phyloP scores from a whole-genome alignment of 164 flowering plant species.

The Hamamelis virginiana region DNA sequence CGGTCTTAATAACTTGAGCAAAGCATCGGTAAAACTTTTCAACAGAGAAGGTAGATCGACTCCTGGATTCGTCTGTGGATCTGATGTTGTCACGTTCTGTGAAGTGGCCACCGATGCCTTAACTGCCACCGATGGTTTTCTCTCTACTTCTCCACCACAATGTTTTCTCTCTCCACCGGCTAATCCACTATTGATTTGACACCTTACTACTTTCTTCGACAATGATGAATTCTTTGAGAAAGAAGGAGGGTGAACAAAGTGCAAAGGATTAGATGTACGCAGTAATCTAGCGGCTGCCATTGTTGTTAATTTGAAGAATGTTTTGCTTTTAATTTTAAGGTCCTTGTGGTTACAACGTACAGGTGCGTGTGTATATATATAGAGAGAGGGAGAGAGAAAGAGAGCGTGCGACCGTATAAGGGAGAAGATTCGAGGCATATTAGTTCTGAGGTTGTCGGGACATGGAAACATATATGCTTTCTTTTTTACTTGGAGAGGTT shows the following conservation, averaged over 20 bases:
- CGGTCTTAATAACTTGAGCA: constrained; percentile 15
- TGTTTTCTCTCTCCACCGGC: constrained; percentile 11
- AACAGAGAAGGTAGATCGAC: constrained; percentile 24
- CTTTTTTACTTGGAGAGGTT: constrained; percentile 24
- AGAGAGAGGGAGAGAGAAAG: too few relatives aligned
- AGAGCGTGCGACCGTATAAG: too few relatives aligned
- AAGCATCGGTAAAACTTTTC: constrained; percentile 5
- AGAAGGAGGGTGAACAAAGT: constrained; percentile 12
- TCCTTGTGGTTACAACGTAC: too few relatives aligned
- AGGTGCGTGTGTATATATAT: too few relatives aligned
- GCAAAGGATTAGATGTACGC: constrained; percentile 24
- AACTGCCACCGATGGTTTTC: constrained; percentile 16
- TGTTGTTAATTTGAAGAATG: too few relatives aligned
- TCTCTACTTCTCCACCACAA: constrained; percentile 13
- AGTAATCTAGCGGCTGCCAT: constrained; percentile 43
- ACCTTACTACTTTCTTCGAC: constrained; percentile 5
- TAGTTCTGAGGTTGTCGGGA: constrained; percentile 21
- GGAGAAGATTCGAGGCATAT: constrained; percentile 51
- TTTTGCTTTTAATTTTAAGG: too few relatives aligned
- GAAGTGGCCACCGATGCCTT: constrained; percentile 25
- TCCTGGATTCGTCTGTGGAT: constrained; percentile 12
- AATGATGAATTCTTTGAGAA: neutral
- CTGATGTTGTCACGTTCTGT: constrained; percentile 12
- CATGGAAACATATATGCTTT: constrained; percentile 1
- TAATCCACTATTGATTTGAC: constrained; percentile 9